Evolutionary conservation across 768 basidiomycete genomes (phyloP).

Genomic region (Mycena epipterygia): DNA sequence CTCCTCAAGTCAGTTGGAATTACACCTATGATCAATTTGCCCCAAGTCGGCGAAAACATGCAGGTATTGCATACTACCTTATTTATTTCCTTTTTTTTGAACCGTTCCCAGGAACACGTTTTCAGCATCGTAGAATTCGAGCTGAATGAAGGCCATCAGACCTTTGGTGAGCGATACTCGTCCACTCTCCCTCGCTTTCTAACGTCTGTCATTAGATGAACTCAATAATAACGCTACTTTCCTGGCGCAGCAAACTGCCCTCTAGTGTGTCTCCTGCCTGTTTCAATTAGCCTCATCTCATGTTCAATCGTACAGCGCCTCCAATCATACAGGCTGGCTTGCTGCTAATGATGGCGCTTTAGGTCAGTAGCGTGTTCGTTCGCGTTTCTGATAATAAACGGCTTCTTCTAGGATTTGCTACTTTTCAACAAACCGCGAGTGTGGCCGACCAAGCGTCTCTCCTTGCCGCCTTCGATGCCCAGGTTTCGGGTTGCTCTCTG

Average conservation of each 20-base stretch:
- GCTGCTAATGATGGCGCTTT: slow-evolving; percentile 4
- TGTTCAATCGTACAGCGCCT: background rate
- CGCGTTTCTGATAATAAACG: too few species aligned
- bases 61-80: slow-evolving; percentile 36
- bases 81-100: too few species aligned
- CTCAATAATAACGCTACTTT: too few species aligned
- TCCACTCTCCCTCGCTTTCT: too few species aligned
- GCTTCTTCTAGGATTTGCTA: background rate
- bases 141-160: too few species aligned
- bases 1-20: slow-evolving; percentile 16
- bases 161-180: too few species aligned
- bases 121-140: too few species aligned
- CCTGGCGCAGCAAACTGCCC: too few species aligned
- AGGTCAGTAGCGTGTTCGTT: too few species aligned
- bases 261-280: too few species aligned
- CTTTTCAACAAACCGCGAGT: background rate
- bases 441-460: background rate
- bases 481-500: background rate
- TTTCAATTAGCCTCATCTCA: background rate
- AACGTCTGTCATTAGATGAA: too few species aligned
- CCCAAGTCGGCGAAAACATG: slow-evolving; percentile 31
- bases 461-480: slow-evolving; percentile 3
- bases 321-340: slow-evolving; percentile 1
- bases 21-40: slow-evolving; percentile 23
- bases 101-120: too few species aligned